Conservation (phyloP, 495 filamentous ascomycete species). For the Pyrenula massariospora region DNA sequence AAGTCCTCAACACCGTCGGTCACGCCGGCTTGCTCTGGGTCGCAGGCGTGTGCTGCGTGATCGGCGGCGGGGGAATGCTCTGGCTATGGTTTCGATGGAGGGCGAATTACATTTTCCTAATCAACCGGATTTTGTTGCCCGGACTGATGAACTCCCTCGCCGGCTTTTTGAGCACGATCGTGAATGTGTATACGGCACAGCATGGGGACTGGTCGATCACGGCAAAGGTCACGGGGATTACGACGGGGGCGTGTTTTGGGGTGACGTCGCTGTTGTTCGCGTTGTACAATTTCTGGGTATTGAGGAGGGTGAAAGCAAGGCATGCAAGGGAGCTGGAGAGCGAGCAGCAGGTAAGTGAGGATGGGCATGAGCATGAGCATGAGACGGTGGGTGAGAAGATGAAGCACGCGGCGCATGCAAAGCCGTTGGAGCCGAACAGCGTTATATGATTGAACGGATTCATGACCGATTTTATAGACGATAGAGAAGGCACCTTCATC, state of each 20-base stretch:
- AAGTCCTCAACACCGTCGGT: conserved; percentile 12
- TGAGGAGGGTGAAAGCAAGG: neutral
- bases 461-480: too few relatives aligned
- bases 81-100: conserved; percentile 13
- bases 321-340: neutral
- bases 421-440: neutral
- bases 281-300: neutral
- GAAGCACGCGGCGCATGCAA: neutral
- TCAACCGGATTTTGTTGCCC: conserved; percentile 17
- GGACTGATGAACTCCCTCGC: conserved; percentile 28
- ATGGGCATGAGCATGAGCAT: neutral
- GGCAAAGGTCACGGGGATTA: conserved; percentile 22
- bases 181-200: conserved; percentile 35
- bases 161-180: conserved; percentile 35
- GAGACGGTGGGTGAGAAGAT: neutral
- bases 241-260: neutral
- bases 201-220: conserved; percentile 31
- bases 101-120: conserved; percentile 18
- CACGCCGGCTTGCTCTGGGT: conserved; percentile 14
- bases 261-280: neutral
- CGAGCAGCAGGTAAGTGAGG: too few relatives aligned
- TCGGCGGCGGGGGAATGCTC: conserved; percentile 5
- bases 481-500: too few relatives aligned
- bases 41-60: conserved; percentile 9
- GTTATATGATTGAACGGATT: too few relatives aligned